Base-by-base conservation (phyloP, 78 protist genomes). In the Pigoraptor vietnamica region DNA sequence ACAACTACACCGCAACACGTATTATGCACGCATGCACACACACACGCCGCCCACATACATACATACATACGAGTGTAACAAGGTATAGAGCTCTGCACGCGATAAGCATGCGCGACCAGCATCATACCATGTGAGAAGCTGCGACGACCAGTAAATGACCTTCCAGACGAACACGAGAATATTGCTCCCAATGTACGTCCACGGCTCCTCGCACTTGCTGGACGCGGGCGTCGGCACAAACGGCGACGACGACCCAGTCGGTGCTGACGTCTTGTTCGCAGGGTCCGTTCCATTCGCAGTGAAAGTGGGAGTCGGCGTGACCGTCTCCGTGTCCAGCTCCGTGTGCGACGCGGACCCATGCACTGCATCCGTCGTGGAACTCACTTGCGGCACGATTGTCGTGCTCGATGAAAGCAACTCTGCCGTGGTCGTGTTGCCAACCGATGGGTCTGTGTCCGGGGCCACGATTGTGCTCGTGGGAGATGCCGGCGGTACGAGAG, bases 41-140 rank as follows among this genome's bases (percentile, higher is more conserved):
- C 89, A 92, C 81, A 23, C 29, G 36, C 81, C 93, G 93, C 48
- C 37, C 91, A 48, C 40, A n/a, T n/a, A n/a, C n/a, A n/a, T n/a
- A n/a, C n/a, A n/a, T n/a, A n/a, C n/a, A n/a, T n/a, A n/a, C n/a
- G n/a, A n/a, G n/a, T n/a, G n/a, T n/a, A n/a, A n/a, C n/a, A n/a
- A n/a, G n/a, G n/a, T n/a, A n/a, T n/a, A n/a, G n/a, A n/a, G n/a
- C n/a, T n/a, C n/a, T n/a, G n/a, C n/a, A n/a, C n/a, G n/a, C n/a
- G n/a, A n/a, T n/a, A n/a, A n/a, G n/a, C n/a, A n/a, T n/a, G n/a
- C n/a, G n/a, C n/a, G n/a, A n/a, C n/a, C n/a, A n/a, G 14, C 86
- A 48, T 21, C 67, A 34, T 39, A 89, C 95, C 90, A 32, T 1
- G 39, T 38, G n/a, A 91, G n/a, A 35, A 34, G 29, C 10, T 38